Conservation (phyloP, 169 alveolate species). For the Plasmodium ovale region DNA sequence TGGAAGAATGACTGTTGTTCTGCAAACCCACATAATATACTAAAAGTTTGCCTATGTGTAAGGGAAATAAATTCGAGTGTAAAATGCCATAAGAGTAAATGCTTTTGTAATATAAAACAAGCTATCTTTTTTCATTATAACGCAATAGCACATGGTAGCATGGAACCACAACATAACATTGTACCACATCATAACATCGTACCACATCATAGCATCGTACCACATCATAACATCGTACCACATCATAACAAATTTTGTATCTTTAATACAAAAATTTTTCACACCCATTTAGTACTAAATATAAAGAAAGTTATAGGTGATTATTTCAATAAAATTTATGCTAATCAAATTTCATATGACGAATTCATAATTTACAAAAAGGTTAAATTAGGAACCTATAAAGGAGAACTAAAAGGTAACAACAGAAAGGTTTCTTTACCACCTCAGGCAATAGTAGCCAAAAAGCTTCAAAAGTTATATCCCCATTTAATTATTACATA, state of each 20-base stretch:
- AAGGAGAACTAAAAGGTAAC: slow-evolving; percentile 71
- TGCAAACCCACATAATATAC: slow-evolving; percentile 24
- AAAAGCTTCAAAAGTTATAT: slow-evolving; percentile 51
- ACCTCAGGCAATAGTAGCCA: slow-evolving; percentile 82
- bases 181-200: no score
- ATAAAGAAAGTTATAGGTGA: slow-evolving; percentile 33
- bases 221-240: no score
- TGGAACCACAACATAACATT: no score
- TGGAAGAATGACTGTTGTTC: slow-evolving; percentile 47
- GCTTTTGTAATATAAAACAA: slow-evolving; percentile 63
- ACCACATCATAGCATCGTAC: no score
- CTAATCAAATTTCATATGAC: slow-evolving; percentile 38
- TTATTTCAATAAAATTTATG: slow-evolving; percentile 51
- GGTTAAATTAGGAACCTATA: slow-evolving; percentile 78
- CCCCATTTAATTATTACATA: slow-evolving; percentile 58
- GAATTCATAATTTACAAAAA: slow-evolving; percentile 77
- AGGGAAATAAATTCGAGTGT: slow-evolving; percentile 23
- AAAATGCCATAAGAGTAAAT: slow-evolving; percentile 34
- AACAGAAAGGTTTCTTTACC: slow-evolving; percentile 76
- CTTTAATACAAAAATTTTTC: slow-evolving; percentile 44
- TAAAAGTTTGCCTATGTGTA: slow-evolving; percentile 52
- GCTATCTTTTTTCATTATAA: slow-evolving; percentile 28
- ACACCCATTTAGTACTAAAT: slow-evolving; percentile 33
- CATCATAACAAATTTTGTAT: no score
- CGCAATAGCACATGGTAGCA: background rate